A percentile compares a stretch with the other conserved stretches of the same genome.
Evolutionary conservation across 768 basidiomycete genomes (phyloP).

Genomic region (Macrocybe gigantea): DNA sequence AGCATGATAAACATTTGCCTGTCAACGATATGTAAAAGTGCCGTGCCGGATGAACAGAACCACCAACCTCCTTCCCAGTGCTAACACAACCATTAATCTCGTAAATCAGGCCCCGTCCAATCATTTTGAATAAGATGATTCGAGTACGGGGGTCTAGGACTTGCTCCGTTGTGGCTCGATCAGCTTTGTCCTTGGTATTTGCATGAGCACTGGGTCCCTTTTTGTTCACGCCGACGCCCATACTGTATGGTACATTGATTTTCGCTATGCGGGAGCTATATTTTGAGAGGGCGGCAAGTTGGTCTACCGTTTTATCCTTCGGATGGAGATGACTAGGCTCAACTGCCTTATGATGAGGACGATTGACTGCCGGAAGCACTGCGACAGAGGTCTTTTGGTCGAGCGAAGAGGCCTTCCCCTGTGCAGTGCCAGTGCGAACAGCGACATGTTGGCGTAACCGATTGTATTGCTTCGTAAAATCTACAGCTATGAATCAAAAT

Average conservation of each 20-base stretch:
- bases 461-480: conserved; percentile 99
- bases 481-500: conserved; percentile 33
- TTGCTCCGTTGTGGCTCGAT: conserved; percentile 95
- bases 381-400: conserved; percentile 47
- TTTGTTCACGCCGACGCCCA: conserved; percentile 76
- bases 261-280: conserved; percentile 70
- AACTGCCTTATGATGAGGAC: conserved; percentile 36
- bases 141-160: conserved; percentile 95
- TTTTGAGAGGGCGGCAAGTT: conserved; percentile 69
- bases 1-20: conserved; percentile 99
- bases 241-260: conserved; percentile 68
- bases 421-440: conserved; percentile 67
- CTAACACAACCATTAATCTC: conserved; percentile 95
- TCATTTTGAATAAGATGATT: conserved; percentile 93
- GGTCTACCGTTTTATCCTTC: conserved; percentile 62
- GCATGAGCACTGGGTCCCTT: conserved; percentile 88
- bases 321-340: conserved; percentile 20
- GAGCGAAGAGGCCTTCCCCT: conserved; percentile 48
- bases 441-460: conserved; percentile 88
- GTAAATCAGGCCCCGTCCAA: conserved; percentile 80
- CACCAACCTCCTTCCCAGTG: conserved; percentile 90
- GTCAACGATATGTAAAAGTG: not conserved
- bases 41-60: not conserved
- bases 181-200: conserved; percentile 92
- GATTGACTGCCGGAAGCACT: conserved; percentile 66